phyloP scores from a whole-genome alignment of 768 basidiomycete genomes.

The Tulasnella sp. region DNA sequence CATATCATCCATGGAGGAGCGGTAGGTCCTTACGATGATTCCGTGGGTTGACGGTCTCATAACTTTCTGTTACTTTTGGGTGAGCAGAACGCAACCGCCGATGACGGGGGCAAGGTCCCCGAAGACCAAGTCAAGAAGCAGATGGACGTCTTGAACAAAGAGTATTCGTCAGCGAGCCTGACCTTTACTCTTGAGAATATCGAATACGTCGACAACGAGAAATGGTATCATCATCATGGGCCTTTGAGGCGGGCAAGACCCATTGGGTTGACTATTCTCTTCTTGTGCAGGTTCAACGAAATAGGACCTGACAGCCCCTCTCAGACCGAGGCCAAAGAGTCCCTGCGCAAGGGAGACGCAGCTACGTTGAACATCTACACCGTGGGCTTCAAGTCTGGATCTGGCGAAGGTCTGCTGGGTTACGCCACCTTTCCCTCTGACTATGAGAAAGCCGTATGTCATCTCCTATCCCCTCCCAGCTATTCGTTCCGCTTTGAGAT shows the following conservation, averaged over 20 bases:
- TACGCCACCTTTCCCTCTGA: slow-evolving; percentile 40
- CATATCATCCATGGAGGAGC: slow-evolving; percentile 7
- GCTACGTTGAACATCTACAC: slow-evolving; percentile 41
- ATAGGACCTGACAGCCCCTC: slow-evolving; percentile 33
- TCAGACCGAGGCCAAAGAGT: slow-evolving; percentile 38
- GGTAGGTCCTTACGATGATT: neutral
- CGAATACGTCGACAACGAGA: slow-evolving; percentile 29
- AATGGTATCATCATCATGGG: slow-evolving; percentile 9
- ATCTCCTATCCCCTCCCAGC: neutral
- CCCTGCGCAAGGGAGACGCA: slow-evolving; percentile 37
- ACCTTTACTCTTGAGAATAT: slow-evolving; percentile 29
- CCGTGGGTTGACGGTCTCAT: neutral
- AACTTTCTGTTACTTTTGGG: too few species aligned
- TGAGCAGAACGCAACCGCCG: too few species aligned
- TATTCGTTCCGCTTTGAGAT: neutral
- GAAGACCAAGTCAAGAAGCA: slow-evolving; percentile 28
- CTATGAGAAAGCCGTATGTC: neutral
- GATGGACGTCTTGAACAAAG: slow-evolving; percentile 29
- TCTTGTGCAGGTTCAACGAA: slow-evolving; percentile 25
- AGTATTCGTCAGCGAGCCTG: slow-evolving; percentile 28
- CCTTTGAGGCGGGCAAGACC: slow-evolving; percentile 1
- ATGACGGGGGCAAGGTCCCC: neutral
- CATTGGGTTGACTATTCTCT: too few species aligned
- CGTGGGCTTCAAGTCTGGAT: slow-evolving; percentile 25
- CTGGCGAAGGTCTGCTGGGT: slow-evolving; percentile 37